Evolutionary conservation across 2,329 filamentous ascomycete species (phyloP).

Genomic region (Diaporthe humulicola): DNA sequence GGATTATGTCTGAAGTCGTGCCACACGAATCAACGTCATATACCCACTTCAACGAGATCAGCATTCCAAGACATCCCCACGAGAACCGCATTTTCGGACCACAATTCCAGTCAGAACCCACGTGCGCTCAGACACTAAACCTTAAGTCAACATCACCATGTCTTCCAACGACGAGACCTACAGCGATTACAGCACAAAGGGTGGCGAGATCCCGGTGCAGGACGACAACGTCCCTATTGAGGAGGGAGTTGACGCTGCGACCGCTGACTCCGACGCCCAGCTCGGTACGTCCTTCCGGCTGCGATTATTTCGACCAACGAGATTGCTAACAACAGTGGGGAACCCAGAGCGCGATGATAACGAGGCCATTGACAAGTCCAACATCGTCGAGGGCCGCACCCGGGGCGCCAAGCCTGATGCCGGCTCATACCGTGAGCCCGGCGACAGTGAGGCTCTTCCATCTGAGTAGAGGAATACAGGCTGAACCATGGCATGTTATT

Average conservation of each 20-base stretch:
- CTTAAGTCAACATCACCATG: slow-evolving; percentile 34
- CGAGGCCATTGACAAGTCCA: slow-evolving; percentile 49
- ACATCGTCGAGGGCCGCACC: slow-evolving; percentile 47
- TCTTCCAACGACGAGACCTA: slow-evolving; percentile 40
- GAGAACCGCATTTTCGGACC: slow-evolving; percentile 37
- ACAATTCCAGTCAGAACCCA: slow-evolving; percentile 27
- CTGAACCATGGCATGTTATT: no score
- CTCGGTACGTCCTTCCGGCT: slow-evolving; percentile 36
- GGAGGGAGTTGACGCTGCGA: slow-evolving; percentile 34
- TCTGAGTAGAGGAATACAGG: background rate
- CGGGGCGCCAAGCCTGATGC: slow-evolving; percentile 45
- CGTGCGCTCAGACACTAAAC: slow-evolving; percentile 6
- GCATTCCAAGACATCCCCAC: slow-evolving; percentile 2
- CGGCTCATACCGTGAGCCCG: slow-evolving; percentile 45
- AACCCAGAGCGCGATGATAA: slow-evolving; percentile 47
- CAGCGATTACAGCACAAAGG: slow-evolving; percentile 36
- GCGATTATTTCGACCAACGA: background rate
- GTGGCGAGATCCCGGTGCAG: slow-evolving; percentile 38
- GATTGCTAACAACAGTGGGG: background rate
- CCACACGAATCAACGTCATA: slow-evolving; percentile 9
- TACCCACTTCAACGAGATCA: slow-evolving; percentile 13
- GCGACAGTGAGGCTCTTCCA: slow-evolving; percentile 45
- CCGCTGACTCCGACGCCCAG: slow-evolving; percentile 41
- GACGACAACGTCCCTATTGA: slow-evolving; percentile 41
- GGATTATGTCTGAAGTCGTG: background rate